Evolutionary conservation across 163 green algal species (phyloP).

Genomic region (Prototheca stagnorum): DNA sequence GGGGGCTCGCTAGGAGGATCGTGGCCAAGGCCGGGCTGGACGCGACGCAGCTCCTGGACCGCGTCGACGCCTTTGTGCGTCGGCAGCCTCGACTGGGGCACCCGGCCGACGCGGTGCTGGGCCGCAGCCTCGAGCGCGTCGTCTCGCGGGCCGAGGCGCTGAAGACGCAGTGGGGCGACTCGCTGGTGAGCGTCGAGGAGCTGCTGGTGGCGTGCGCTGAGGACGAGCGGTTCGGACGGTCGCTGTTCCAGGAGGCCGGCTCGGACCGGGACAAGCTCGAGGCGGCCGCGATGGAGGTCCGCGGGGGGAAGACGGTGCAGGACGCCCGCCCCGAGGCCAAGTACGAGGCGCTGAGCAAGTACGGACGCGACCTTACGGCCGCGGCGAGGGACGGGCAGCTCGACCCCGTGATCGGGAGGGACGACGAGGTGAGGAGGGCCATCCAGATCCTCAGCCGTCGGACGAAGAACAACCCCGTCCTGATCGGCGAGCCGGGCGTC

Average conservation of each 20-base stretch:
- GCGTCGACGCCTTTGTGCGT: too few relatives aligned
- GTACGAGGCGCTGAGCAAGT: constrained; percentile 78
- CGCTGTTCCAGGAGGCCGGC: too few relatives aligned
- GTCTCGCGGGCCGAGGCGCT: too few relatives aligned
- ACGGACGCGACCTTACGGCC: constrained; percentile 66
- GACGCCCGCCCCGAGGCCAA: constrained; percentile 34
- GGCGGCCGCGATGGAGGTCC: constrained; percentile 14
- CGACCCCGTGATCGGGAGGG: constrained; percentile 62
- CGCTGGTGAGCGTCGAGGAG: too few relatives aligned
- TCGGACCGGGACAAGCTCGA: constrained; percentile 26
- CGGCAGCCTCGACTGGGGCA: too few relatives aligned
- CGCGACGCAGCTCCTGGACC: too few relatives aligned
- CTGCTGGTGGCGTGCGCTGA: too few relatives aligned
- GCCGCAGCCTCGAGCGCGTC: too few relatives aligned
- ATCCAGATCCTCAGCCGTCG: constrained; percentile 29
- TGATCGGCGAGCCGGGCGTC: constrained; percentile 81
- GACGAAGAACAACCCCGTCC: constrained; percentile 90
- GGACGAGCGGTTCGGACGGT: too few relatives aligned
- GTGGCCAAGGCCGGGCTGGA: too few relatives aligned
- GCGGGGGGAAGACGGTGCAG: constrained; percentile 29
- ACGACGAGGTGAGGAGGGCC: constrained; percentile 22
- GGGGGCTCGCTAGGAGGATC: constrained; percentile 73
- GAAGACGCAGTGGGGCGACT: too few relatives aligned
- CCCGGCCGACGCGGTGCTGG: too few relatives aligned
- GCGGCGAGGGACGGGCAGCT: constrained; percentile 40